Conservation (phyloP, 345 rosid genomes). For the Brassica cretica region DNA sequence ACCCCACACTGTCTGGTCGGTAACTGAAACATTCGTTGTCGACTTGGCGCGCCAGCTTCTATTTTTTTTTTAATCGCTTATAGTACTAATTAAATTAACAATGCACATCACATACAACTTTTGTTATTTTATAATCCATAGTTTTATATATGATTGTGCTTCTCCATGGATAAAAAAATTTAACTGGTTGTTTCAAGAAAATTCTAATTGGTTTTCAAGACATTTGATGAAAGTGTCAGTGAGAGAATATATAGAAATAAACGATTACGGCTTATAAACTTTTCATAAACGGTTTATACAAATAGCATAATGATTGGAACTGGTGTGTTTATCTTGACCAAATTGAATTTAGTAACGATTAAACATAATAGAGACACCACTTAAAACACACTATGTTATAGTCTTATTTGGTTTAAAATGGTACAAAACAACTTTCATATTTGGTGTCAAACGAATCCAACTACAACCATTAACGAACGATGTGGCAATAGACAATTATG, state of each 20-base stretch:
- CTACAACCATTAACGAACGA: background rate
- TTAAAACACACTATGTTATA: background rate
- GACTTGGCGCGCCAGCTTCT: slow-evolving; percentile 20
- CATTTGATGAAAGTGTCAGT: background rate
- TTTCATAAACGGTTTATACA: background rate
- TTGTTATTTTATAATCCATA: background rate
- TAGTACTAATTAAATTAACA: background rate
- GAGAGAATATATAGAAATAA: background rate
- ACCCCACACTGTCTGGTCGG: slow-evolving; percentile 31
- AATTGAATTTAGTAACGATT: background rate
- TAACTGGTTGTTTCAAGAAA: background rate
- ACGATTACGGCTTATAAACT: background rate
- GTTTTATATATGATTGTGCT: background rate
- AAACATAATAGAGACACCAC: background rate
- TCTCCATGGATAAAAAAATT: background rate
- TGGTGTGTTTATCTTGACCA: background rate
- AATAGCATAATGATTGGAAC: background rate
- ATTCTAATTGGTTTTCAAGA: background rate
- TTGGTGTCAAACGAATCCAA: background rate
- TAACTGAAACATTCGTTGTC: slow-evolving; percentile 36
- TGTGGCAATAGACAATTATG: background rate
- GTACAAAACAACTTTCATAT: background rate
- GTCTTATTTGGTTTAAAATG: background rate
- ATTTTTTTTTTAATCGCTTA: background rate
- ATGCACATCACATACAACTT: background rate